These are phyloP conservation scores for Fusarium sororula DNA, from an alignment of 2,329 filamentous ascomycete species.

Conservation along the genomic window DNA sequence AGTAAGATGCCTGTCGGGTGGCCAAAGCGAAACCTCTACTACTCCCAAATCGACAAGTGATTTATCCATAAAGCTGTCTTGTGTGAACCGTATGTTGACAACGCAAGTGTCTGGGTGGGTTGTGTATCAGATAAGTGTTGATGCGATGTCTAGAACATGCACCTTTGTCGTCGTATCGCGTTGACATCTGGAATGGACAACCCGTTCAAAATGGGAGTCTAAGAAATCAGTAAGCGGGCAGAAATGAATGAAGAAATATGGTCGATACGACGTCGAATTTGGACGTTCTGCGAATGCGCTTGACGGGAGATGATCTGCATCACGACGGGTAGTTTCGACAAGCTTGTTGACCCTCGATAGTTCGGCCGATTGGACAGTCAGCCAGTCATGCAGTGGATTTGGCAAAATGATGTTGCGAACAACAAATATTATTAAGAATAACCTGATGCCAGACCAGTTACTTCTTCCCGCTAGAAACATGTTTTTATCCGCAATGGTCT, in stretches of 20 bases:
- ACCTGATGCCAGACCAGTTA: too few species aligned
- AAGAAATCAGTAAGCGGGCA: fast-evolving
- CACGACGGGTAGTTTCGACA: background rate
- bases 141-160: background rate
- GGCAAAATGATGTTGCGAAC: fast-evolving
- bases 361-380: fast-evolving
- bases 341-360: background rate
- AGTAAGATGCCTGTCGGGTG: background rate
- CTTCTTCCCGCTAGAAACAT: too few species aligned
- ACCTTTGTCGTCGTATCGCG: background rate
- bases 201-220: background rate
- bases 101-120: fast-evolving
- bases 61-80: background rate
- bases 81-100: fast-evolving
- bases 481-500: fast-evolving
- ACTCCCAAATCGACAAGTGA: too few species aligned
- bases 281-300: background rate
- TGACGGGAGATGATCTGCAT: background rate
- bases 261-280: background rate
- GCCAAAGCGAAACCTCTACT: background rate
- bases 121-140: background rate
- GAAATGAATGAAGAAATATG: too few species aligned
- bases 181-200: too few species aligned
- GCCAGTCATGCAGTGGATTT: background rate
- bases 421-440: background rate